Base-by-base conservation (phyloP, 2,329 filamentous ascomycete genomes). In the Aspergillus hiratsukae region DNA sequence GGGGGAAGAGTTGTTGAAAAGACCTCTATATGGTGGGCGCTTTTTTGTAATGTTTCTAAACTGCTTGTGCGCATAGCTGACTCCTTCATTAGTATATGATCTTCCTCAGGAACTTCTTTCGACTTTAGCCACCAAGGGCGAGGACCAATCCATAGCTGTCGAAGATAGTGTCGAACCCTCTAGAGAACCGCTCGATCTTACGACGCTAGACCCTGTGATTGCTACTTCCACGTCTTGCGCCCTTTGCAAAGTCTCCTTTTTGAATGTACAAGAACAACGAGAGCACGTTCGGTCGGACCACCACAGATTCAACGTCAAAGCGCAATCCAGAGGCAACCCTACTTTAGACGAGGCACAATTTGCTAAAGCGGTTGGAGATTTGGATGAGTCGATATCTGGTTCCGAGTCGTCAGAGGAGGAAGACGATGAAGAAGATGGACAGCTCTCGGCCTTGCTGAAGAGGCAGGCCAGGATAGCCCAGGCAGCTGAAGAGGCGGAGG, bases 261-360 rank as follows among this genome's bases (percentile, higher is more conserved):
- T 80, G 31, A 87, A 81, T 9, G 81, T 96, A 7, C 81, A 86
- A 58, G 93, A 97, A 59, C 93, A 97, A 70, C 84, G 90, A 59
- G 83, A 85, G 57, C 94, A 99, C 74, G 86, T 90, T 56, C 89
- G 90, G 66, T 96, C 93, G 9, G 94, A 99, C 68, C 81, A 95
- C 50, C 94, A 99, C 72, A 84, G 88, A 62, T 99, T 97, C 76
- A 99, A 99, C 71, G 76, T 97, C 59, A 97, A 96, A 75, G 89
- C 93, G 70, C 96, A 90, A 77, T 77, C 96, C 55, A 86, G 90
- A 49, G 90, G 90, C 0, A 80, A 81, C 56, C 82, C 81, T 9
- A 75, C 89, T 0, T 87, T 97, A 1, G 84, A 85, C 1, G 94
- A 99, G 69, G 72, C 70, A 7, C 91, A 96, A 35, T 99, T 99